Conservation (phyloP, 148 eudicot species). For the Camellia japonica region DNA sequence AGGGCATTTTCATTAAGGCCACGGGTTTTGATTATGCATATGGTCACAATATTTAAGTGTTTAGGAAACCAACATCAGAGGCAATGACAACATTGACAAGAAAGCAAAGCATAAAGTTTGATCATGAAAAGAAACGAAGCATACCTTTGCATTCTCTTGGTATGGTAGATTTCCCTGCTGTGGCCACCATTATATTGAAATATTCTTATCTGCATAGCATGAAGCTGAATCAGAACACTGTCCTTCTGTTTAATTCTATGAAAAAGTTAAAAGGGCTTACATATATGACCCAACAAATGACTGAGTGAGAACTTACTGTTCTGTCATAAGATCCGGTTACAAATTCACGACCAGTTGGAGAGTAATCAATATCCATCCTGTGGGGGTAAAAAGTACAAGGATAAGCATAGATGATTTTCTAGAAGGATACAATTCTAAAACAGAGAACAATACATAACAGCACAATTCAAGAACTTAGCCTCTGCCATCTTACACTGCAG, state of each 20-base stretch:
- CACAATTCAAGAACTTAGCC: background rate
- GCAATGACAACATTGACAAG: background rate
- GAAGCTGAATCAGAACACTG: conserved; percentile 10
- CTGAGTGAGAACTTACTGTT: conserved; percentile 53
- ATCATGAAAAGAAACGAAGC: background rate
- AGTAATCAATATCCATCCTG: conserved; percentile 98
- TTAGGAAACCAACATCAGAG: background rate
- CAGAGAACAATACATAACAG: background rate
- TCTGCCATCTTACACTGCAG: conserved; percentile 78
- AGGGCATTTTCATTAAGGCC: background rate
- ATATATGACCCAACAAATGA: background rate
- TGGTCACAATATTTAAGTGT: background rate
- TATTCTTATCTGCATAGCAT: conserved; percentile 64
- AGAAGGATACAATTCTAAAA: background rate
- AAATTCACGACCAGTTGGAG: conserved; percentile 98
- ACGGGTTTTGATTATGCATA: background rate
- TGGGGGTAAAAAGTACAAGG: background rate
- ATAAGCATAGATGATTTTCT: background rate
- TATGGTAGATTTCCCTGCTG: conserved; percentile 94
- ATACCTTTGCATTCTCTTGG: conserved; percentile 99
- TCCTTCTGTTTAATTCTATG: background rate
- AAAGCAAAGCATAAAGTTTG: background rate
- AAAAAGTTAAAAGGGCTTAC: background rate
- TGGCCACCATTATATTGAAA: conserved; percentile 89
- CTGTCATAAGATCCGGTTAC: conserved; percentile 98